Base-by-base conservation (phyloP, 2,329 filamentous ascomycete species). In the Exserohilum turcica region DNA sequence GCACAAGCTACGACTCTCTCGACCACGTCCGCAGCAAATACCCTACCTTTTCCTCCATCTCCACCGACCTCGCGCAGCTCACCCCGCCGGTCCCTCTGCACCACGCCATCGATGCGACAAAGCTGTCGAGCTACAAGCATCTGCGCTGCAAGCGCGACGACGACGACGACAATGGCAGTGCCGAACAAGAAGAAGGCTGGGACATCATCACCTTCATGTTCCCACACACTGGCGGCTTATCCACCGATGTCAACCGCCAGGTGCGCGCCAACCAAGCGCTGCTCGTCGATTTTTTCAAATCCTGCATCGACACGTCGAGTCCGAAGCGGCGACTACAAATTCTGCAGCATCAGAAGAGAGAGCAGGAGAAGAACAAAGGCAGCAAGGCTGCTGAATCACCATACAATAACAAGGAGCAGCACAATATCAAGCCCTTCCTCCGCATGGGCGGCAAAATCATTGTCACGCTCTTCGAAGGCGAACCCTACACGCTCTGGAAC, bases 401-500 rank as follows among this genome's bases (percentile, higher is more conserved):
- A n/a, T n/a, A n/a, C n/a, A n/a, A 1, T 13, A n/a, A 5, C 12
- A 40, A 8, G 13, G 51, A 39, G 2, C 19, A 28, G 3, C 19
- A 43, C 42, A 46, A 52, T 9, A n/a, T 49, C 10, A 15, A 37
- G 15, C 13, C 35, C 4, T 79, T 90, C 1, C 76, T 82, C 0
- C 78, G 76, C 1, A 62, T 77, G 0, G 79, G 81, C 5, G 86
- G 86, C 31, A 75, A 67, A 5, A 86, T 97, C 48, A 76, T 96
- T 46, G 86, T 97, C 18, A 95, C 92, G 0, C 78, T 97, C 8
- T 99, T 99, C 73, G 93, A 97, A 74, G 90, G 89, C 53, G 89
- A 95, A 74, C 94, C 94, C 0, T 99, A 99, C 73, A 93, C 91
- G 2, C 82, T 97, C 1, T 99, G 94, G 94, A 97, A 97, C 77